Percentiles rank a stretch among this genome's conserved stretches.
Conservation (phyloP, 2,329 filamentous ascomycete species). For the Nothophaeocryptopus gaeumannii region DNA sequence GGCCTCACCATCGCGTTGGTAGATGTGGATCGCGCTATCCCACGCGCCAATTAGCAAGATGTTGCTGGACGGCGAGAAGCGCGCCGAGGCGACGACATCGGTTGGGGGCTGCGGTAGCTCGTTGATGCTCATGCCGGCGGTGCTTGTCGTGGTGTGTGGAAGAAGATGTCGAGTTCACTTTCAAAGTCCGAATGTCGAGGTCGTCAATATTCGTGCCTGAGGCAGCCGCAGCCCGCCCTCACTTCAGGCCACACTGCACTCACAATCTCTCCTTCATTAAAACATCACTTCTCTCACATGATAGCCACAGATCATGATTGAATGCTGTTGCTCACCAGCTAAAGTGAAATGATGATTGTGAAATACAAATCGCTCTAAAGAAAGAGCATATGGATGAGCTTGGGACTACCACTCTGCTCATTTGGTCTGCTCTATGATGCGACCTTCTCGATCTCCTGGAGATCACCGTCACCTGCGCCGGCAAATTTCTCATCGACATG, state of each 20-base stretch:
- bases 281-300: neutral
- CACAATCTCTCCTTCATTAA: too few species aligned
- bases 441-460: constrained; percentile 1
- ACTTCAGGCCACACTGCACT: too few species aligned
- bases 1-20: constrained; percentile 47
- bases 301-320: neutral
- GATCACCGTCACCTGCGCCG: neutral
- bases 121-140: constrained; percentile 22
- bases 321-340: too few species aligned
- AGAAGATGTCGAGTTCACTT: neutral
- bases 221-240: too few species aligned
- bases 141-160: neutral
- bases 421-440: neutral
- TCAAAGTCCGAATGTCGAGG: neutral
- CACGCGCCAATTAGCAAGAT: constrained; percentile 89
- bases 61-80: constrained; percentile 76
- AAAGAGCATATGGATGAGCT: too few species aligned
- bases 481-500: constrained; percentile 2
- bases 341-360: too few species aligned
- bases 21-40: constrained; percentile 89
- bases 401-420: too few species aligned
- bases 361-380: too few species aligned
- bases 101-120: constrained; percentile 77
- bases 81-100: constrained; percentile 82
- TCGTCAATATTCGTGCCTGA: neutral